Percentiles rank a stretch among this genome's conserved stretches.
These are phyloP conservation scores for Magnolia officinalis DNA, from an alignment of 164 flowering plant species.

Conservation along the genomic window DNA sequence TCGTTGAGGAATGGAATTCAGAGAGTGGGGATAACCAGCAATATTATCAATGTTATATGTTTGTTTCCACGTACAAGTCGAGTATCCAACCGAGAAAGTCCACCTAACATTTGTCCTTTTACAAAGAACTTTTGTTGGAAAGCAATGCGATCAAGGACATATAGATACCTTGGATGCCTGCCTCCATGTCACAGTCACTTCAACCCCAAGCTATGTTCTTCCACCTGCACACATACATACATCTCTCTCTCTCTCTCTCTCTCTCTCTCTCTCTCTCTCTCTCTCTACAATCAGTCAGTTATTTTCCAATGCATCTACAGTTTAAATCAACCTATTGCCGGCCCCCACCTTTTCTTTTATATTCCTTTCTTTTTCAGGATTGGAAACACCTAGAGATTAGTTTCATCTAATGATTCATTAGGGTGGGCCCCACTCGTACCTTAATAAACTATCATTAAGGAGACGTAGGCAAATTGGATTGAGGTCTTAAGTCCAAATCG, in stretches of 20 bases:
- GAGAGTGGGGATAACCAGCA: too few species aligned
- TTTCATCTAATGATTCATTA: too few species aligned
- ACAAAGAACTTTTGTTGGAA: neutral
- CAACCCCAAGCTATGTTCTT: neutral
- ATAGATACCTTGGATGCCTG: neutral
- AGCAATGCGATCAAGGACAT: neutral
- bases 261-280: neutral
- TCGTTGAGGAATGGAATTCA: too few species aligned
- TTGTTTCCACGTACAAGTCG: neutral
- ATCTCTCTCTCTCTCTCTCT: neutral
- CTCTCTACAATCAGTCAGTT: neutral
- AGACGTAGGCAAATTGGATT: too few species aligned
- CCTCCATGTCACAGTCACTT: slow-evolving; percentile 1
- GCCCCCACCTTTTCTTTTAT: too few species aligned
- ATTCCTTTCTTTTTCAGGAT: too few species aligned
- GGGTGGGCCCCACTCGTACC: too few species aligned
- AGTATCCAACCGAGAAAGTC: neutral
- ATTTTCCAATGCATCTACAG: neutral
- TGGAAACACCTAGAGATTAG: too few species aligned
- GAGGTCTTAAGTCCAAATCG: too few species aligned
- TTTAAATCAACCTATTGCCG: neutral
- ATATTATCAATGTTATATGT: too few species aligned
- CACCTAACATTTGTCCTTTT: neutral
- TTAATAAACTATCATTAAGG: too few species aligned
- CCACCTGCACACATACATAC: neutral